These are phyloP conservation scores for Paxillus involutus DNA, from an alignment of 768 basidiomycete species.

Conservation along the genomic window DNA sequence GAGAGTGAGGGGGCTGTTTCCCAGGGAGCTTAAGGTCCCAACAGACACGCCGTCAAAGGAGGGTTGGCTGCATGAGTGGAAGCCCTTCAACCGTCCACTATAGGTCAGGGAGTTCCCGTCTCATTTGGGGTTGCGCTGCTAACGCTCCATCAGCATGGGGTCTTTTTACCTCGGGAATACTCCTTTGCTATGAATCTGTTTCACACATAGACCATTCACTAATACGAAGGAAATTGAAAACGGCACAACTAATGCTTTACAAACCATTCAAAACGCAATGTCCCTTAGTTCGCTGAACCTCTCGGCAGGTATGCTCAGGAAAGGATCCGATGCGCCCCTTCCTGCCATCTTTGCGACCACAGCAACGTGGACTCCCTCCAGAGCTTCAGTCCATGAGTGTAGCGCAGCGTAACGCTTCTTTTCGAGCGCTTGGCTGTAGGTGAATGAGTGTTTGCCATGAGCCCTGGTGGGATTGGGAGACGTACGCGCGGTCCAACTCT, in stretches of 20 bases:
- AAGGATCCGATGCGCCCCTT: slow-evolving; percentile 30
- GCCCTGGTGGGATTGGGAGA: neutral
- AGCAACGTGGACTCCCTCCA: slow-evolving; percentile 74
- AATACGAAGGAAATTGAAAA: neutral
- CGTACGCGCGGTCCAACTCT: slow-evolving; percentile 84
- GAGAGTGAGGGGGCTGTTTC: slow-evolving; percentile 78
- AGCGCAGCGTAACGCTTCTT: slow-evolving; percentile 83
- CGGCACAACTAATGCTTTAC: slow-evolving; percentile 7
- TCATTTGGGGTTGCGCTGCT: neutral
- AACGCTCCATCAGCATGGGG: neutral
- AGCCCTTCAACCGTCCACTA: slow-evolving; percentile 56
- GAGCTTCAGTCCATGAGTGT: slow-evolving; percentile 78
- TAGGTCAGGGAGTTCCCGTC: slow-evolving; percentile 13
- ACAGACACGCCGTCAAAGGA: slow-evolving; percentile 79
- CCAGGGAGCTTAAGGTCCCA: slow-evolving; percentile 83
- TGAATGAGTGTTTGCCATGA: slow-evolving; percentile 1
- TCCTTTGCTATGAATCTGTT: neutral
- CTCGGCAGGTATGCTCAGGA: slow-evolving; percentile 33
- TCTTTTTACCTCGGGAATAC: neutral
- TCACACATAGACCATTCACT: neutral
- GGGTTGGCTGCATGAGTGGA: slow-evolving; percentile 91
- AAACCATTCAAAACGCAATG: slow-evolving; percentile 17
- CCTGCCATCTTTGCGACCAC: slow-evolving; percentile 71
- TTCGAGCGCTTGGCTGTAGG: slow-evolving; percentile 78
- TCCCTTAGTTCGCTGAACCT: slow-evolving; percentile 32